Conservation (phyloP, 2,329 filamentous ascomycete species). For the Aspergillus spinulosporus region DNA sequence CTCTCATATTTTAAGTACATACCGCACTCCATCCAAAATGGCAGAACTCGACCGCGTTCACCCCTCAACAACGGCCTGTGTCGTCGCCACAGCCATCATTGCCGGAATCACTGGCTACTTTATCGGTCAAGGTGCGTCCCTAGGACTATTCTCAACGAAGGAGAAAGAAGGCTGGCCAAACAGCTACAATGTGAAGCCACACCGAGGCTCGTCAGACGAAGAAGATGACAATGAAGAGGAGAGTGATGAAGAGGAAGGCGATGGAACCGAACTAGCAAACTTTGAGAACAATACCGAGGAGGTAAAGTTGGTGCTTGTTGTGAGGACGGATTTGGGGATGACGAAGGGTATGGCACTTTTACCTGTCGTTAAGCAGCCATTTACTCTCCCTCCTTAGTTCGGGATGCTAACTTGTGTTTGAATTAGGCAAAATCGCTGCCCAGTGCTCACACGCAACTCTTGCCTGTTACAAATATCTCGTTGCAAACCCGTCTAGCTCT, state of each 20-base stretch:
- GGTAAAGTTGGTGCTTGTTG: slow-evolving; percentile 90
- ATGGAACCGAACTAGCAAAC: slow-evolving; percentile 48
- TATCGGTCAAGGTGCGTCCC: slow-evolving; percentile 61
- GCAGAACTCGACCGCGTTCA: slow-evolving; percentile 43
- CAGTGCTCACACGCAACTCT: slow-evolving; percentile 96
- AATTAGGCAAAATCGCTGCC: slow-evolving; percentile 90
- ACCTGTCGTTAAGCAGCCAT: slow-evolving; percentile 4
- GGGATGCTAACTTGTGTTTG: background rate
- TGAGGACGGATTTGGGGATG: slow-evolving; percentile 94
- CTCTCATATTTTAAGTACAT: background rate
- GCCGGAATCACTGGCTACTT: slow-evolving; percentile 77
- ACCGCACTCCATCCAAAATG: slow-evolving; percentile 26
- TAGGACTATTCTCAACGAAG: slow-evolving; percentile 61
- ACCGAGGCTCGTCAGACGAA: slow-evolving; percentile 45
- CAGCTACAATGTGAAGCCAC: slow-evolving; percentile 56
- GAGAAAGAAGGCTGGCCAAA: slow-evolving; percentile 51
- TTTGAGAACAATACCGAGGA: slow-evolving; percentile 66
- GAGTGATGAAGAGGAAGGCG: slow-evolving; percentile 68
- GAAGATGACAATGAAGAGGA: slow-evolving; percentile 49
- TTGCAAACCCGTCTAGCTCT: slow-evolving; percentile 54
- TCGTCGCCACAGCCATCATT: slow-evolving; percentile 72
- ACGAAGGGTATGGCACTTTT: slow-evolving; percentile 69
- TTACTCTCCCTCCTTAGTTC: background rate
- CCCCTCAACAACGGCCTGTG: slow-evolving; percentile 59
- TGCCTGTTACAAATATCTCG: slow-evolving; percentile 88